These are phyloP conservation scores for Globisporangium paddicum DNA, from an alignment of 352 stramenopile genomes.

Conservation along the genomic window DNA sequence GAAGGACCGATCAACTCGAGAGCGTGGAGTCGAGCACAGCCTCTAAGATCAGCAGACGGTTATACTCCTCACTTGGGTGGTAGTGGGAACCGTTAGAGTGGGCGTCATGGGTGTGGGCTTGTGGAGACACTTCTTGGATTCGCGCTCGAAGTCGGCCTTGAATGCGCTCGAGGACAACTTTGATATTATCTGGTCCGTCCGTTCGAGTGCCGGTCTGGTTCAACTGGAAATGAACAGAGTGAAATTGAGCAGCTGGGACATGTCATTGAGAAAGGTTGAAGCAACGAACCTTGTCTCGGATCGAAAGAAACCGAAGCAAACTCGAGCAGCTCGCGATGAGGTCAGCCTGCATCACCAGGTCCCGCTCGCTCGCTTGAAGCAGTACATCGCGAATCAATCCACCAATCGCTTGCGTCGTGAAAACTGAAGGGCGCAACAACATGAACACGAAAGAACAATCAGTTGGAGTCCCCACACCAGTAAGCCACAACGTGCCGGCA, in stretches of 20 bases:
- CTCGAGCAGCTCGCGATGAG: slow-evolving; percentile 64
- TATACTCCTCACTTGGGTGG: slow-evolving; percentile 9
- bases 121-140: slow-evolving; percentile 20
- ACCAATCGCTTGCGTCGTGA: slow-evolving; percentile 14
- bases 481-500: not conserved
- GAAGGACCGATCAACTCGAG: slow-evolving; percentile 7
- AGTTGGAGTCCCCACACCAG: not conserved
- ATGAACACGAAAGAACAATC: no score
- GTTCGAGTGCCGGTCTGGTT: slow-evolving; percentile 30
- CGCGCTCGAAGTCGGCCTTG: slow-evolving; percentile 26
- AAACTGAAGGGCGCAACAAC: slow-evolving; percentile 4
- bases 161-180: slow-evolving; percentile 18
- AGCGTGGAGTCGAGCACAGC: slow-evolving; percentile 36
- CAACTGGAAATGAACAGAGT: slow-evolving; percentile 13
- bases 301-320: slow-evolving; percentile 53
- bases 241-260: no score
- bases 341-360: slow-evolving; percentile 56
- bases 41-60: slow-evolving; percentile 46
- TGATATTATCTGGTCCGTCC: slow-evolving; percentile 9
- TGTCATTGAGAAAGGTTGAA: not conserved
- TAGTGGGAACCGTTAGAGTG: slow-evolving; percentile 4
- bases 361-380: slow-evolving; percentile 38
- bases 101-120: not conserved
- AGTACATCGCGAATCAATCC: slow-evolving; percentile 32
- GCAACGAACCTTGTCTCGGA: slow-evolving; percentile 51